Conservation (phyloP, 2,329 filamentous ascomycete genomes). For the Xylariaceae sp. region DNA sequence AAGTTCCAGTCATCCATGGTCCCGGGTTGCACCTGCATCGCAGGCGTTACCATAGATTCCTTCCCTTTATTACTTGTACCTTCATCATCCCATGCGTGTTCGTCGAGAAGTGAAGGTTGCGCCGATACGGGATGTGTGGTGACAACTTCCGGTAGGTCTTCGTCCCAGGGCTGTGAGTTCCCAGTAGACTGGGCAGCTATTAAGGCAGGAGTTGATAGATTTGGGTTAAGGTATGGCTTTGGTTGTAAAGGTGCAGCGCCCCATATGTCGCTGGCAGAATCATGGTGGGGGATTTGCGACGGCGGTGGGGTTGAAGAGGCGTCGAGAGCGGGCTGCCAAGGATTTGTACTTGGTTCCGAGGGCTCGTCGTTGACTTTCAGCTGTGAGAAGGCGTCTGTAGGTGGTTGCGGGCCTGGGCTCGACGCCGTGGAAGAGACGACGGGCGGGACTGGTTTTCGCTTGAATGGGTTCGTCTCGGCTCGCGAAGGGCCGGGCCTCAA, state of each 20-base stretch:
- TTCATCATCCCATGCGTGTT: constrained; percentile 49
- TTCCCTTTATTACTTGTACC: constrained; percentile 41
- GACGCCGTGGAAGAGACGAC: constrained; percentile 9
- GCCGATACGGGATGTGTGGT: constrained; percentile 20
- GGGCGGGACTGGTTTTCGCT: constrained; percentile 41
- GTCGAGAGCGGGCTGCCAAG: constrained; percentile 41
- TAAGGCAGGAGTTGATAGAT: constrained; percentile 31
- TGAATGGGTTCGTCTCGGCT: constrained; percentile 52
- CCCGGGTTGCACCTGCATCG: constrained; percentile 18
- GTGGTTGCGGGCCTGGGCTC: constrained; percentile 18
- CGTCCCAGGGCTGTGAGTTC: constrained; percentile 40
- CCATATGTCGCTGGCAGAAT: constrained; percentile 35
- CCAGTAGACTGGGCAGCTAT: constrained; percentile 37
- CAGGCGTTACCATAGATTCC: constrained; percentile 29
- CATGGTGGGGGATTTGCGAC: constrained; percentile 28
- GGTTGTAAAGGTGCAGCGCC: constrained; percentile 29
- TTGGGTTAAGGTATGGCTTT: constrained; percentile 28
- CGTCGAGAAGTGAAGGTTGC: constrained; percentile 34
- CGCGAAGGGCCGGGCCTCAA: constrained; percentile 32
- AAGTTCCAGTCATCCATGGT: constrained; percentile 48
- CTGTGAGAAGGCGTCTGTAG: constrained; percentile 39
- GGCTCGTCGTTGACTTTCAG: constrained; percentile 40
- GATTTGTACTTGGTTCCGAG: constrained; percentile 36
- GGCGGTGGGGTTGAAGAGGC: constrained; percentile 25
- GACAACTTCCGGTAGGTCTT: constrained; percentile 32